Percentiles rank a stretch among this genome's conserved stretches.
phyloP scores from a whole-genome alignment of 192 early-diverging fungal species.

The Dissophora ornata region DNA sequence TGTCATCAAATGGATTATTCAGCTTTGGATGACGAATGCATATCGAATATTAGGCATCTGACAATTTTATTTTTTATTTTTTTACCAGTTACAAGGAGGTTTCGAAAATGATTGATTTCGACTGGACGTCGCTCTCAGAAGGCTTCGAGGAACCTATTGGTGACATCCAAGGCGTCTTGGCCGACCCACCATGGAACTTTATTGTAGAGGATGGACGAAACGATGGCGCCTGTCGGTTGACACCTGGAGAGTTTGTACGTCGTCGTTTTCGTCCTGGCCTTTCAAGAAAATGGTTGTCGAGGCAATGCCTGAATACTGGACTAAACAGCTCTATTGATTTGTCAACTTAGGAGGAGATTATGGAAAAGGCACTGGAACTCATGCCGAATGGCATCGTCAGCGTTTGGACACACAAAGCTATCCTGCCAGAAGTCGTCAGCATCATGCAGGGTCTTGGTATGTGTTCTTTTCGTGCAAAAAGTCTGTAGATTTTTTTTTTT shows the following conservation, averaged over 20 bases:
- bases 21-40: not conserved
- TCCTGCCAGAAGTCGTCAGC: conserved; percentile 63
- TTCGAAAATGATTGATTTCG: conserved; percentile 24
- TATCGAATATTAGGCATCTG: too few species aligned
- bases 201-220: conserved; percentile 60
- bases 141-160: conserved; percentile 32
- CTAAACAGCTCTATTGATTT: too few species aligned
- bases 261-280: too few species aligned
- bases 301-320: too few species aligned
- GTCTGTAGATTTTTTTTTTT: not conserved
- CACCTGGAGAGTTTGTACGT: conserved; percentile 47
- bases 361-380: conserved; percentile 55
- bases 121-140: conserved; percentile 41
- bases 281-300: too few species aligned
- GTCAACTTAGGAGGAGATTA: conserved; percentile 38
- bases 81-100: conserved; percentile 41
- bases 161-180: conserved; percentile 63
- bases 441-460: conserved; percentile 65
- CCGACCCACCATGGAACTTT: conserved; percentile 72
- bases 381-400: conserved; percentile 65
- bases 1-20: not conserved
- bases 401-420: conserved; percentile 68
- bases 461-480: not conserved
- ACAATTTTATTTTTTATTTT: not conserved
- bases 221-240: conserved; percentile 57